Conservation (phyloP, 2,329 filamentous ascomycete species). For the Colletotrichum truncatum region DNA sequence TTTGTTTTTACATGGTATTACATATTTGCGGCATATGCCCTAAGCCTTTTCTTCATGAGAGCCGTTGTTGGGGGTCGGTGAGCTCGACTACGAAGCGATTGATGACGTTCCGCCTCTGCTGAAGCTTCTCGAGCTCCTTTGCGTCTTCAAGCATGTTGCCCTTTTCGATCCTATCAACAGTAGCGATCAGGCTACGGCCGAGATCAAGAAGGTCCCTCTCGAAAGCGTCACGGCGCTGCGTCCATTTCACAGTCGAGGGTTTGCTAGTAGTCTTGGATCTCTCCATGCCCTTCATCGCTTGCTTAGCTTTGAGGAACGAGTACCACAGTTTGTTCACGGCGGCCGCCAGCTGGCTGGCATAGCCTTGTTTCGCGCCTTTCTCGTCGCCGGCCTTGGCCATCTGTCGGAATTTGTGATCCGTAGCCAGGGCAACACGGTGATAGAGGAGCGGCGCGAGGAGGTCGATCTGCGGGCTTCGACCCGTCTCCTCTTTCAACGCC, state of each 20-base stretch:
- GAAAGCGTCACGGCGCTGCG: constrained; percentile 41
- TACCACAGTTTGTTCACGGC: constrained; percentile 62
- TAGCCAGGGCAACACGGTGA: constrained; percentile 63
- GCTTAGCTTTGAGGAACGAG: constrained; percentile 52
- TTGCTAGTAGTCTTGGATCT: constrained; percentile 5
- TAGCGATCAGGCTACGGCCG: constrained; percentile 55
- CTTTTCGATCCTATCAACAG: constrained; percentile 52
- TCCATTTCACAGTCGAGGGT: neutral
- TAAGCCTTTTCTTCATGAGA: neutral
- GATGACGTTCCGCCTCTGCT: constrained; percentile 38
- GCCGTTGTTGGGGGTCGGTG: constrained; percentile 25
- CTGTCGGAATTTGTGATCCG: constrained; percentile 49
- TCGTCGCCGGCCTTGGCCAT: constrained; percentile 41
- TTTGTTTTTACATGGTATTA: neutral
- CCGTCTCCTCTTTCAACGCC: neutral
- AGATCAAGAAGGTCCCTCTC: constrained; percentile 52
- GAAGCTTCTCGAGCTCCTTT: constrained; percentile 43
- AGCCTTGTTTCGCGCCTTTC: constrained; percentile 49
- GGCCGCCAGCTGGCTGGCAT: constrained; percentile 58
- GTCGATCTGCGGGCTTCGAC: constrained; percentile 47
- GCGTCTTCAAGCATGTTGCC: constrained; percentile 48
- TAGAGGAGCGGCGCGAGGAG: constrained; percentile 61
- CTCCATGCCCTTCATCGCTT: constrained; percentile 41
- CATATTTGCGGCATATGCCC: neutral
- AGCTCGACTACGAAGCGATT: constrained; percentile 37